Evolutionary conservation across 306 rosid species (phyloP), one percentile per base, ranked within the genome.

Genomic region (Dalbergia cultrata): DNA sequence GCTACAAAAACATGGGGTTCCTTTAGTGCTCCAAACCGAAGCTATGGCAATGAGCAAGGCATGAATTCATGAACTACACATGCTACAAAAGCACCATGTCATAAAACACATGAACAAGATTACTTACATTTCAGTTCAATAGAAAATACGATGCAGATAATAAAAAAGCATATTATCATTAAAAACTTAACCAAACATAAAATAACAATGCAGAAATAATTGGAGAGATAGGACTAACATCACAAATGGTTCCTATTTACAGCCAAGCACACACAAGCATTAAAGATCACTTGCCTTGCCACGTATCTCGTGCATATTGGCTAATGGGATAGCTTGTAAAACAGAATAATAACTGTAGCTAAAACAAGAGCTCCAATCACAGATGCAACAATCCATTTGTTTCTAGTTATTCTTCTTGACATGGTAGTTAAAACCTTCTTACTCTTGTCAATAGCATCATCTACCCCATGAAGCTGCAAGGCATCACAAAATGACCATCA

Each of bases 371-470:
- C 97, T 81, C 94, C 97, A 39, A 93, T 80, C 59, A 88, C 21
- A 61, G 97, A 83, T 77, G 89, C 89, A 35, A 88, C 9, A 4
- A 93, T 88, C 97, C 97, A 93, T 83, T 93, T 93, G 88, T 93
- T 89, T 83, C 89, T 87, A 43, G 93, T 84, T 75, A 93, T 91
- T 86, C 94, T 93, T 74, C 90, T 68, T 6, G 94, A 91, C 97
- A 93, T 93, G 74, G 94, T 80, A 41, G 90, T 84, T 34, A 93
- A 79, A 54, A 91, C 92, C 81, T 70, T 91, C 80, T 93, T 93
- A 76, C 97, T 93, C 90, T 93, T 93, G 90, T 93, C 97, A 18
- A 93, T 93, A 84, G 94, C 97, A 58, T 93, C 94, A 49, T 93
- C 97, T 54, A 93, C 76, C 52, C 89, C 92, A 53, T 91, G 88